Conservation (phyloP, 768 basidiomycete genomes). For the Trametes cubensis region DNA sequence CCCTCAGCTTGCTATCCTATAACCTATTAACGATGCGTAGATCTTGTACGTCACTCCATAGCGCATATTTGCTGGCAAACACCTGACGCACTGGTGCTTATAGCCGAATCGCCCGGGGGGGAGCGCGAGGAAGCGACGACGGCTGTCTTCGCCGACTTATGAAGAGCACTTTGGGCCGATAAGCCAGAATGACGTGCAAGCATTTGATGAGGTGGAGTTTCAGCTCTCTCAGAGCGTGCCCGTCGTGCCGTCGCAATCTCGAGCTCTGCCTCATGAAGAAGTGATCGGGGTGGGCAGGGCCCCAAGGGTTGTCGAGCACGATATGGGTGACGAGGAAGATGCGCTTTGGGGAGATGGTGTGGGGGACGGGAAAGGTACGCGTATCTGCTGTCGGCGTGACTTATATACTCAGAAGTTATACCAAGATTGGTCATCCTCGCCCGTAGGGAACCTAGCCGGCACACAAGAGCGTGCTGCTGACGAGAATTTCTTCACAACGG, state of each 20-base stretch:
- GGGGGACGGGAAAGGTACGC: slow-evolving; percentile 8
- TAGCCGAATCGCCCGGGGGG: slow-evolving; percentile 18
- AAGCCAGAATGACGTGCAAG: slow-evolving; percentile 58
- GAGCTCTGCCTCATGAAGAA: slow-evolving; percentile 5
- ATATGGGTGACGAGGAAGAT: background rate
- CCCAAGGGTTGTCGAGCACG: background rate
- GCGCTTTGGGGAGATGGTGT: background rate
- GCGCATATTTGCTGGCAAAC: background rate
- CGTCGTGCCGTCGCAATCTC: background rate
- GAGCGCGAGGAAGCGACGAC: slow-evolving; percentile 49
- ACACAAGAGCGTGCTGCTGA: slow-evolving; percentile 15
- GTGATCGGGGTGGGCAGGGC: background rate
- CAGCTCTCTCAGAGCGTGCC: slow-evolving; percentile 10
- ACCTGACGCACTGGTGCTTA: background rate
- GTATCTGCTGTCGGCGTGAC: too few relatives aligned
- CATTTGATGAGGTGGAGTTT: slow-evolving; percentile 35
- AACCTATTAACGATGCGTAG: slow-evolving; percentile 1
- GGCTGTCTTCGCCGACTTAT: slow-evolving; percentile 68
- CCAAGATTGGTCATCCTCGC: slow-evolving; percentile 22
- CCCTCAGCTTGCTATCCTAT: background rate
- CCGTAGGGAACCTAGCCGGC: background rate
- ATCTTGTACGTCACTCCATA: slow-evolving; percentile 5
- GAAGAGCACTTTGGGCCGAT: slow-evolving; percentile 44
- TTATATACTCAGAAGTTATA: too few relatives aligned
- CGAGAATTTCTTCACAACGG: slow-evolving; percentile 17